Evolutionary conservation across 805 yeast genomes (phyloP).

Genomic region (Candida chilensis): DNA sequence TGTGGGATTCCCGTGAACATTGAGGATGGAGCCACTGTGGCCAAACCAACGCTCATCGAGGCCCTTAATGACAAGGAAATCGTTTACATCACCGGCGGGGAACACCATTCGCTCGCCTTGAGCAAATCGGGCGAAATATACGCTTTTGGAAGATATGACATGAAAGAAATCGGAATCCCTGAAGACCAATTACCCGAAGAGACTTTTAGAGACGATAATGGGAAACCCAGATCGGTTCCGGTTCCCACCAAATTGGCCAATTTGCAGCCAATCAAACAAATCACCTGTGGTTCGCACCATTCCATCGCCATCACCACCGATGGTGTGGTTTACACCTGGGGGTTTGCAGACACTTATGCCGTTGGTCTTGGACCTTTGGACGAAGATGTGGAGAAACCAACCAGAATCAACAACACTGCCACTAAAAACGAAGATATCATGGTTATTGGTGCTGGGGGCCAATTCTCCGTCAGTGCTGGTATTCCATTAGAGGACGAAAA

Average conservation of each 20-base stretch:
- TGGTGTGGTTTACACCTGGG: conserved; percentile 93
- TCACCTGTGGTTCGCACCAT: conserved; percentile 90
- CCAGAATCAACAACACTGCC: conserved; percentile 90
- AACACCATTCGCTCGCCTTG: conserved; percentile 83
- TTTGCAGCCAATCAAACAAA: conserved; percentile 20
- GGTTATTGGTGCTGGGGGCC: conserved; percentile 91
- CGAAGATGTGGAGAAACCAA: conserved; percentile 79
- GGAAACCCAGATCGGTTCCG: conserved; percentile 78
- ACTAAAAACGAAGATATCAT: conserved; percentile 69
- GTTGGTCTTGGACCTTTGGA: conserved; percentile 92
- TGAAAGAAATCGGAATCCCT: conserved; percentile 85
- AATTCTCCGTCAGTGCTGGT: conserved; percentile 88
- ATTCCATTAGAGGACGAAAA: conserved; percentile 41
- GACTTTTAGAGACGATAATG: conserved; percentile 71
- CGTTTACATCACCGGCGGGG: conserved; percentile 75
- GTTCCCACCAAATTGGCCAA: conserved; percentile 62
- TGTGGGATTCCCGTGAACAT: conserved; percentile 75
- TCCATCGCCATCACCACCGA: conserved; percentile 77
- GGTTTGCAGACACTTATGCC: conserved; percentile 95
- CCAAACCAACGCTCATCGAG: conserved; percentile 68
- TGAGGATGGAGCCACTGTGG: conserved; percentile 79
- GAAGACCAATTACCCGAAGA: conserved; percentile 57
- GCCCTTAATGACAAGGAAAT: conserved; percentile 51
- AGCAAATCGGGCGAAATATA: conserved; percentile 65
- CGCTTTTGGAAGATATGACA: conserved; percentile 87